Evolutionary conservation across 2,329 filamentous ascomycete genomes (phyloP).

Genomic region (Cercospora sp.): DNA sequence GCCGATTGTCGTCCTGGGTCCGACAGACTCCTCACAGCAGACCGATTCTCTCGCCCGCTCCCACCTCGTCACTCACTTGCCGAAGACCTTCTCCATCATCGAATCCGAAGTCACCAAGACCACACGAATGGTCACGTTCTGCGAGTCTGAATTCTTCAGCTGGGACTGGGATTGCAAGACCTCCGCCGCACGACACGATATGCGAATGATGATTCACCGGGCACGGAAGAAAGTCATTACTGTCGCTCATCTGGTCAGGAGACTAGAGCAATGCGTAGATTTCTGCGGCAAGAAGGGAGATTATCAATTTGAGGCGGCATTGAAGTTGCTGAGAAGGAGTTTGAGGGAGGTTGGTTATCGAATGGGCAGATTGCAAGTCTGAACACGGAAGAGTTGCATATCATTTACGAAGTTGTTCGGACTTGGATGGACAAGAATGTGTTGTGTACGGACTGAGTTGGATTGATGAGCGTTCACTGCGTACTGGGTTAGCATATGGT

Average conservation of each 20-base stretch:
- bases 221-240: conserved; percentile 17
- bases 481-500: background rate
- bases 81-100: conserved; percentile 19
- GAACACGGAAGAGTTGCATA: background rate
- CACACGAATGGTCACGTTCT: conserved; percentile 20
- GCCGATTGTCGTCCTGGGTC: conserved; percentile 26
- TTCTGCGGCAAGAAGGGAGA: conserved; percentile 16
- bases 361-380: conserved; percentile 14
- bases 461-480: background rate
- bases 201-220: conserved; percentile 20
- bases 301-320: conserved; percentile 5
- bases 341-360: conserved; percentile 15
- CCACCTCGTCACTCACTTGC: conserved; percentile 14
- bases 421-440: background rate
- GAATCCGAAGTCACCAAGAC: conserved; percentile 22
- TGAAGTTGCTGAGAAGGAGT: conserved; percentile 17
- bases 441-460: background rate
- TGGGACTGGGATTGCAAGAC: conserved; percentile 29
- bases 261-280: conserved; percentile 22
- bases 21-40: conserved; percentile 9
- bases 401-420: background rate
- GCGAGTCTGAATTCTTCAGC: conserved; percentile 25
- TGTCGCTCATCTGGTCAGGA: conserved; percentile 13
- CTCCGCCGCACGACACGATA: conserved; percentile 22
- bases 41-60: conserved; percentile 11